Evolutionary conservation across 2,329 filamentous ascomycete species (phyloP).

Genomic region (Talaromyces sp.): DNA sequence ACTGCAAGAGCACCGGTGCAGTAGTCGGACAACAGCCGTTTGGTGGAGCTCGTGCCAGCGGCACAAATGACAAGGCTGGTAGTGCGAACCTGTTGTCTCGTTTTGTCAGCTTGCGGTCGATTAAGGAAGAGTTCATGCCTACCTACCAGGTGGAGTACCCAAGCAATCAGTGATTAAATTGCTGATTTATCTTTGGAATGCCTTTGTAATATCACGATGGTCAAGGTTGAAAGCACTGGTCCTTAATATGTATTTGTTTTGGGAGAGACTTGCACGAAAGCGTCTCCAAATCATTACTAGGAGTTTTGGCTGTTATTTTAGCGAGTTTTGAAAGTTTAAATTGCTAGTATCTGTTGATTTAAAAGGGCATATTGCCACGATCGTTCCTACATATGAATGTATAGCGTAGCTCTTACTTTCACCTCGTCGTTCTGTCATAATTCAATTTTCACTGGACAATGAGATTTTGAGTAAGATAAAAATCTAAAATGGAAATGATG

Average conservation of each 20-base stretch:
- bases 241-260: neutral
- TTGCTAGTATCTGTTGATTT: neutral
- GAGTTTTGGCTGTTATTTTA: neutral
- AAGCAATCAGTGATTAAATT: slow-evolving; percentile 51
- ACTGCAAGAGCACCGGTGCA: slow-evolving; percentile 56
- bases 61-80: slow-evolving; percentile 69
- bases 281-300: neutral
- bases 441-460: no score
- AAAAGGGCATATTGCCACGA: neutral
- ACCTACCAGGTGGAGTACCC: slow-evolving; percentile 61
- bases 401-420: no score
- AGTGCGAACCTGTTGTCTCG: slow-evolving; percentile 58
- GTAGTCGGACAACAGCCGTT: slow-evolving; percentile 70
- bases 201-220: neutral
- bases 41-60: slow-evolving; percentile 61
- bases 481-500: no score
- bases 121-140: slow-evolving; percentile 70
- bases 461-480: no score
- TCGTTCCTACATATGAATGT: neutral
- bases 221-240: neutral
- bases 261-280: neutral
- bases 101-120: slow-evolving; percentile 61
- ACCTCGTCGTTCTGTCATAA: no score
- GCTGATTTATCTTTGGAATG: neutral
- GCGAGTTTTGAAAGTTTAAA: neutral